phyloP scores from a whole-genome alignment of 352 stramenopile genomes.

The Pythium dissimile region DNA sequence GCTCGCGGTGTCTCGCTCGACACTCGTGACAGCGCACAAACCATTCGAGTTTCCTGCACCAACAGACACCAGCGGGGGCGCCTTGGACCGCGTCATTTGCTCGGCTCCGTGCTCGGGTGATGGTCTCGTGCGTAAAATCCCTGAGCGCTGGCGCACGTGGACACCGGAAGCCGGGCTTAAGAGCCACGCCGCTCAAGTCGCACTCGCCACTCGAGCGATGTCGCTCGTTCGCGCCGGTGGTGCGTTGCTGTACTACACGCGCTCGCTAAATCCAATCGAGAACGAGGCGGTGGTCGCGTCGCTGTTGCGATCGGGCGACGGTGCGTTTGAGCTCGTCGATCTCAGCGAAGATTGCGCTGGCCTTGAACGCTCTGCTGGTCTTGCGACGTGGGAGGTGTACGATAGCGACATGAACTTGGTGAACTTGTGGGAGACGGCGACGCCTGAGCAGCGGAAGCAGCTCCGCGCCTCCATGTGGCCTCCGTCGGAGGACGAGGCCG shows the following conservation, averaged over 20 bases:
- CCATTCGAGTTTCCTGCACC: slow-evolving; percentile 64
- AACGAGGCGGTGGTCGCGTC: slow-evolving; percentile 83
- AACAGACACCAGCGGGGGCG: slow-evolving; percentile 1
- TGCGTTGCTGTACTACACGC: slow-evolving; percentile 66
- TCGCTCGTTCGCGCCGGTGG: slow-evolving; percentile 47
- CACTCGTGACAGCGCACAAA: slow-evolving; percentile 72
- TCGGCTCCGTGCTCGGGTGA: slow-evolving; percentile 78
- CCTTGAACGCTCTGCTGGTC: slow-evolving; percentile 38
- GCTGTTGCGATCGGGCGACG: slow-evolving; percentile 45
- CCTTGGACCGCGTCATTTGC: slow-evolving; percentile 78
- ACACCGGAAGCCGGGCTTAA: slow-evolving; percentile 39
- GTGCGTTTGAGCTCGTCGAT: slow-evolving; percentile 62
- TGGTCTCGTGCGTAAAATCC: slow-evolving; percentile 71
- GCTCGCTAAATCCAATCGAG: slow-evolving; percentile 80
- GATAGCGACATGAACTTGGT: slow-evolving; percentile 44
- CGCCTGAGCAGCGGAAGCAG: slow-evolving; percentile 46
- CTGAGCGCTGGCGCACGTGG: slow-evolving; percentile 81
- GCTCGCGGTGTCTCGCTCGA: slow-evolving; percentile 39
- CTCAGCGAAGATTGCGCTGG: slow-evolving; percentile 31
- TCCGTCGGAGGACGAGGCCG: slow-evolving; percentile 47
- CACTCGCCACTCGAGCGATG: slow-evolving; percentile 72
- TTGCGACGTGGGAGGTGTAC: slow-evolving; percentile 56
- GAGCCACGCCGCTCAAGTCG: slow-evolving; percentile 67
- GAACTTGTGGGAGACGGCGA: slow-evolving; percentile 44
- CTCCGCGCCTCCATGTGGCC: slow-evolving; percentile 85